These are phyloP conservation scores for Massarina eburnea DNA, from an alignment of 2,329 filamentous ascomycete genomes.

Conservation along the genomic window DNA sequence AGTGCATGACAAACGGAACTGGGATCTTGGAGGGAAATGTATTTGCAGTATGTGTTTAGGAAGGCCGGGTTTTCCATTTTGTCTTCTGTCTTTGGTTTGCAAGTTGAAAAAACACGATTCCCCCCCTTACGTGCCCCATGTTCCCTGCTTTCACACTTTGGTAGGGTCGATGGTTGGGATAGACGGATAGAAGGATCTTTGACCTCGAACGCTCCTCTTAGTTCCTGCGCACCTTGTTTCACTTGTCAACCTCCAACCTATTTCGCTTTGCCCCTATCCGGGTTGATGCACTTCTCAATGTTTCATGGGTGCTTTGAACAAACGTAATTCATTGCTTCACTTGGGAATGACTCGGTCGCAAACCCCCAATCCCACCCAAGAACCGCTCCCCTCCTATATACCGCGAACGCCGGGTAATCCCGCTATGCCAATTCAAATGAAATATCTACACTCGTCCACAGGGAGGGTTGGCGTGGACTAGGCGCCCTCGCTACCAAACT, in stretches of 20 bases:
- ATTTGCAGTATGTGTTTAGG: not conserved
- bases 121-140: not conserved
- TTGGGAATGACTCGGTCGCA: not conserved
- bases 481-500: conserved; percentile 90
- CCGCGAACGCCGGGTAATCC: conserved; percentile 1
- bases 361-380: not conserved
- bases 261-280: too few species aligned
- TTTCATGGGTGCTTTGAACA: too few species aligned
- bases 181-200: too few species aligned
- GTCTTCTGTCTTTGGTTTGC: not conserved
- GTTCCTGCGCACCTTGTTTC: too few species aligned
- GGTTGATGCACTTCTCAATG: too few species aligned
- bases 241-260: too few species aligned
- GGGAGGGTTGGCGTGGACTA: too few species aligned
- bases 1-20: not conserved
- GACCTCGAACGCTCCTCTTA: too few species aligned
- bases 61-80: not conserved
- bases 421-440: conserved; percentile 3
- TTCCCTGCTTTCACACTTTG: not conserved
- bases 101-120: not conserved
- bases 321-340: too few species aligned
- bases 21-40: not conserved
- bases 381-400: not conserved
- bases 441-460: not conserved
- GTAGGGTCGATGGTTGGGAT: too few species aligned